Evolutionary conservation across 2,329 filamentous ascomycete species (phyloP), one percentile per base, ranked within the genome.

Genomic region (Monosporascus ibericus): DNA sequence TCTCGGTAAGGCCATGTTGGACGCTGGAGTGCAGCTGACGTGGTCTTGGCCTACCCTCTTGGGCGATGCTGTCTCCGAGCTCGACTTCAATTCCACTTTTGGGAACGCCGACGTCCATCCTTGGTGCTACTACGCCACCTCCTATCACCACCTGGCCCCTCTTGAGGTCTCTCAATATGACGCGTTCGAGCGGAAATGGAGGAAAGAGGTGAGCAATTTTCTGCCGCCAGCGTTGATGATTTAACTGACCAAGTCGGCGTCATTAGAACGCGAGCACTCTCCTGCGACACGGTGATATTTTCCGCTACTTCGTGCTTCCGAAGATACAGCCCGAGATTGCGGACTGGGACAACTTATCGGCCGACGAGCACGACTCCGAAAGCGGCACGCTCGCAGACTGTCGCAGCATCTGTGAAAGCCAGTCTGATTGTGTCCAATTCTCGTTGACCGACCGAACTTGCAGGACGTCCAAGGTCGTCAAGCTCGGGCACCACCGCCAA

Each of bases 111-210:
- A 70, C 37, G 70, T 72, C 48, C 70, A 65, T 18, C 72, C 73
- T 1, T 79, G 76, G 76, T 79, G 76, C 58, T 79, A 72, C 58
- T 71, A 75, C 30, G 72, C 73, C 5, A 70, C 74, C 3, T 69
- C 74, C 2, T 78, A 77, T 58, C 77, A 80, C 52, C 76, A 78
- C 57, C 65, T 80, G 5, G 64, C 68, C 0, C 61, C 73, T 1
- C 57, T 62, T 1, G 72, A 78, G 7, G 70, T 74, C 15, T 63
- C 70, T 44, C 63, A 66, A 3, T 66, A 80, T 39, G 74, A 70
- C 64, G 67, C 68, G 7, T 75, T 78, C 34, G 75, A 80, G 57
- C 69, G 70, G 48, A 65, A 56, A 24, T 68, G 66, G 66, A 64
- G 64, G 37, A 47, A 51, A 49, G 48, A 59, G 44, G 66, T 68